Conservation (phyloP, 371 early-diverging fungal species). For the Dinochytrium kinnereticum region DNA sequence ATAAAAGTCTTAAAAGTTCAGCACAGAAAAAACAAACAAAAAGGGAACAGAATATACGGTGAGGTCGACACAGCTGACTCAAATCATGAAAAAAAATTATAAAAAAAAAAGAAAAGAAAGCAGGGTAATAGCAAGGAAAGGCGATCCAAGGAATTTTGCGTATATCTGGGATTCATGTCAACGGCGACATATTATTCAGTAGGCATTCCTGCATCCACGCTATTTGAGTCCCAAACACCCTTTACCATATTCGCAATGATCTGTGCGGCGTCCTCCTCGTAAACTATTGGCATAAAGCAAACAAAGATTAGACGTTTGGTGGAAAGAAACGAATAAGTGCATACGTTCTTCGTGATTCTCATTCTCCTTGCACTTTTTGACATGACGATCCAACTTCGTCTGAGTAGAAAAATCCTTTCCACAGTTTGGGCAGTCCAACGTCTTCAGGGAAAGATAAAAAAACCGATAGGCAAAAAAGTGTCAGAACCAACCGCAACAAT, state of each 20-base stretch:
- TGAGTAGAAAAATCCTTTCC: not conserved
- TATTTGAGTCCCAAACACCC: not conserved
- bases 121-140: not conserved
- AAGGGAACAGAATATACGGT: no score
- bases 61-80: no score
- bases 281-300: not conserved
- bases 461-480: no score
- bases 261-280: not conserved
- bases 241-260: constrained; percentile 7
- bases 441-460: not conserved
- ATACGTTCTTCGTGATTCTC: not conserved
- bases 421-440: not conserved
- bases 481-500: no score
- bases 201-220: no score
- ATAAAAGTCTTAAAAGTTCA: no score
- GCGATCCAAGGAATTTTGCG: no score
- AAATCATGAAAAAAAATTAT: not conserved
- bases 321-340: not conserved
- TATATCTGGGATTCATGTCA: no score
- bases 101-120: not conserved
- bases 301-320: no score
- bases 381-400: not conserved
- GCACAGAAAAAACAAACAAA: no score
- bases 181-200: no score
- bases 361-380: not conserved